A percentile compares a stretch with the other conserved stretches of the same genome.
Conservation (phyloP, 2,329 filamentous ascomycete genomes). For the Dendryphion nanum region DNA sequence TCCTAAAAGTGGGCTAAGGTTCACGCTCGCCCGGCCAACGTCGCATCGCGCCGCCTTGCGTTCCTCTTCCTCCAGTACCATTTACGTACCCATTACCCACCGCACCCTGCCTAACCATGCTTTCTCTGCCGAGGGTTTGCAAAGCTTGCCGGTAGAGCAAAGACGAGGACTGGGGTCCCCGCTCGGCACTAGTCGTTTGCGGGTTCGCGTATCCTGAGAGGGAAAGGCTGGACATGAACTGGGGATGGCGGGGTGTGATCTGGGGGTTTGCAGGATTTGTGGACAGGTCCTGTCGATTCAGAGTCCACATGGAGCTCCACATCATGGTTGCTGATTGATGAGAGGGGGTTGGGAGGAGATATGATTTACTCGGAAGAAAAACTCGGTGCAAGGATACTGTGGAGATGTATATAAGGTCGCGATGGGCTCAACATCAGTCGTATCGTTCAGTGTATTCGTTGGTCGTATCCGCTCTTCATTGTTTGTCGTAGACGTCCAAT, state of each 20-base stretch:
- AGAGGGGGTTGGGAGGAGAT: neutral
- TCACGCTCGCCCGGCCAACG: neutral
- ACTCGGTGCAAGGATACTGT: neutral
- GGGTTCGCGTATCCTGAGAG: neutral
- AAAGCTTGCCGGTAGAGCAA: neutral
- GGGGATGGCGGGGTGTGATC: neutral
- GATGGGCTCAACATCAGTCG: too few species aligned
- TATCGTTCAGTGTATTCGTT: neutral
- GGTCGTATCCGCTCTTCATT: too few species aligned
- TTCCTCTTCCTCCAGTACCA: too few species aligned
- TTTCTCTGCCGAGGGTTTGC: neutral
- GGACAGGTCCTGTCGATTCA: neutral
- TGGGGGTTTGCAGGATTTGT: neutral
- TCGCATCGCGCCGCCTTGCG: neutral
- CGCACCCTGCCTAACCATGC: neutral
- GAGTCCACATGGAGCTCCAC: neutral
- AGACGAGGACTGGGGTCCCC: neutral
- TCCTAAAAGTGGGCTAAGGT: neutral
- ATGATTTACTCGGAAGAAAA: neutral
- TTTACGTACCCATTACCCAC: neutral
- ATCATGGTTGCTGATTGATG: neutral
- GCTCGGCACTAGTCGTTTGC: too few species aligned
- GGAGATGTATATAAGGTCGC: neutral
- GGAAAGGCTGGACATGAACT: neutral
- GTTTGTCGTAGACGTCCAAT: neutral